Evolutionary conservation across 371 early-diverging fungal genomes (phyloP).

Genomic region (Lichtheimia ornata): DNA sequence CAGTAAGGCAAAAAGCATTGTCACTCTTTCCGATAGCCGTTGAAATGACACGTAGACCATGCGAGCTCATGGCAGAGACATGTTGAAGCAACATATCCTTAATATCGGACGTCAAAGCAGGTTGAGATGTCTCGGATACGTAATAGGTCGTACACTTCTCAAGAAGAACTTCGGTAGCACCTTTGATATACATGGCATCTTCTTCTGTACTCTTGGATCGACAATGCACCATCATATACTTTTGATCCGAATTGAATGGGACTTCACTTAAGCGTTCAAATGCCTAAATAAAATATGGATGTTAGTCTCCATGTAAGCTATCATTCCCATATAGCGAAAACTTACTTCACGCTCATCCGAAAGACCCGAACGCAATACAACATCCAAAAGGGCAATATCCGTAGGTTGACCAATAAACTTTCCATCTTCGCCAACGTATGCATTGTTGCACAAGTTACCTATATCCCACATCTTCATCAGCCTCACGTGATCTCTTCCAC

Average conservation of each 20-base stretch:
- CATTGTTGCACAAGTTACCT: constrained; percentile 79
- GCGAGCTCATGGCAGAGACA: constrained; percentile 70
- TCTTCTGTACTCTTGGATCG: constrained; percentile 30
- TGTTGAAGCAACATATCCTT: constrained; percentile 56
- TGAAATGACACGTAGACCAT: constrained; percentile 88
- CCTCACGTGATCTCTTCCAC: no score
- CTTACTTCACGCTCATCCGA: constrained; percentile 67
- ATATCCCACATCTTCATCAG: not conserved
- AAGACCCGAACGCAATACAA: constrained; percentile 49
- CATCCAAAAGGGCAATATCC: constrained; percentile 81
- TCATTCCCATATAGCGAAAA: not conserved
- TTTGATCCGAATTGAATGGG: constrained; percentile 91
- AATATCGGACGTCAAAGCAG: constrained; percentile 47
- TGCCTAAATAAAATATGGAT: constrained; percentile 23
- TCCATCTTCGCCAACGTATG: constrained; percentile 65
- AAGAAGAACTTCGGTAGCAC: constrained; percentile 74
- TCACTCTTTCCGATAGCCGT: constrained; percentile 73
- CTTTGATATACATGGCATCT: constrained; percentile 65
- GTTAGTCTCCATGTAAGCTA: not conserved
- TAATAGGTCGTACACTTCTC: constrained; percentile 67
- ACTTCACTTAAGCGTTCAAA: constrained; percentile 71
- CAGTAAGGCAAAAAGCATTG: constrained; percentile 70
- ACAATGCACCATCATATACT: constrained; percentile 83
- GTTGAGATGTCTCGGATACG: constrained; percentile 37
- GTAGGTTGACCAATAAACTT: constrained; percentile 82